Conservation (phyloP, 2,329 filamentous ascomycete species). For the Nigrospora osmanthi region DNA sequence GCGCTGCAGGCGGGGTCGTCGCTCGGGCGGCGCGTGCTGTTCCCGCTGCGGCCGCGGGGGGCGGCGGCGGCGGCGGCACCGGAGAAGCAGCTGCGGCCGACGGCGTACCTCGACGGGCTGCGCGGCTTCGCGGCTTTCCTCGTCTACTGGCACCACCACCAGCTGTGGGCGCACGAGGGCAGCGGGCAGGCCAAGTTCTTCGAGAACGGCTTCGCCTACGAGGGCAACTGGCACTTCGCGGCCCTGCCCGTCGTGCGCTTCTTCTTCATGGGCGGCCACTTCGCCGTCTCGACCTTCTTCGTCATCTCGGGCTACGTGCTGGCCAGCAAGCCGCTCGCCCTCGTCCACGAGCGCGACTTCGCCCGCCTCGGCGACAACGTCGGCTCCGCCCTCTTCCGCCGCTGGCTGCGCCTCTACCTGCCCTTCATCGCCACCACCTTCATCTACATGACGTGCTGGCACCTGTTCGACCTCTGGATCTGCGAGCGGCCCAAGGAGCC, state of each 20-base stretch:
- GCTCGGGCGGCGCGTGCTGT: constrained; percentile 2
- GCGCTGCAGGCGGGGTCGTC: not conserved
- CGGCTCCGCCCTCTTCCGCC: constrained; percentile 37
- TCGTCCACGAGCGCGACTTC: constrained; percentile 36
- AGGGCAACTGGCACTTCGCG: constrained; percentile 38
- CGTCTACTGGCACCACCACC: constrained; percentile 57
- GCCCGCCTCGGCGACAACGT: constrained; percentile 33
- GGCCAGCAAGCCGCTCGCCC: constrained; percentile 37
- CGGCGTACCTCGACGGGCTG: constrained; percentile 58
- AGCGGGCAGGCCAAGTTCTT: constrained; percentile 28
- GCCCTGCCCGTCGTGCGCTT: constrained; percentile 49
- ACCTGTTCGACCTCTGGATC: constrained; percentile 41
- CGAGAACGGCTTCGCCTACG: constrained; percentile 46
- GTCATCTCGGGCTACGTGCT: constrained; percentile 52
- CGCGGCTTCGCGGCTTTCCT: constrained; percentile 60
- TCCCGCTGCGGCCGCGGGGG: constrained; percentile 7
- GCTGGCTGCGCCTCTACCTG: constrained; percentile 40
- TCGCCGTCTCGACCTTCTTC: constrained; percentile 49
- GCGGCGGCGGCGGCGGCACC: too few species aligned
- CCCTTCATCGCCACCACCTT: constrained; percentile 49
- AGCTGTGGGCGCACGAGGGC: constrained; percentile 46
- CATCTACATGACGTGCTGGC: constrained; percentile 42
- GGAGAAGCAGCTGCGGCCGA: constrained; percentile 30
- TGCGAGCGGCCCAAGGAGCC: constrained; percentile 26
- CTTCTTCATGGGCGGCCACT: constrained; percentile 55